Evolutionary conservation across 2,329 filamentous ascomycete species (phyloP), one percentile per base, ranked within the genome.

Genomic region (Fusarium protoensiforme): DNA sequence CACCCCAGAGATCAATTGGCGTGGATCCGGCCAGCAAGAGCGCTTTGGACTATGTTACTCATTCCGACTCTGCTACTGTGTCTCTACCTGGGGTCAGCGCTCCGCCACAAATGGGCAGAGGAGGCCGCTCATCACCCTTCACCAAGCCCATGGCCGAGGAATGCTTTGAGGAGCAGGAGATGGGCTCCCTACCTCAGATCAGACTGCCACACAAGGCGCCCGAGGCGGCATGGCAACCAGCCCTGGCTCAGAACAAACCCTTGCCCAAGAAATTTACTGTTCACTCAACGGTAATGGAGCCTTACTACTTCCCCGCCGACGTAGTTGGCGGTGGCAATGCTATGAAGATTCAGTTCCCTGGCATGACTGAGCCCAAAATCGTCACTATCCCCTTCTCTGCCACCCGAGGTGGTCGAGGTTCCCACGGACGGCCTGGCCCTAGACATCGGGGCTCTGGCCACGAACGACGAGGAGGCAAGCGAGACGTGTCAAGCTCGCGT

Each of bases 101-200:
- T 54, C 61, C 64, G 18, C 60, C 61, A 65, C 62, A 75, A 7
- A 84, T 78, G 20, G 79, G 81, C 31, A 81, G 81, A 38, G 84
- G 85, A 38, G 84, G 85, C 54, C 84, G 63, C 83, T 84, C 56
- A 85, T 86, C 33, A 79, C 67, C 87, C 22, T 86, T 86, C 18
- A 91, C 90, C 5, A 93, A 92, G 78, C 90, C 90, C 56, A 92
- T 94, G 83, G 92, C 93, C 7, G 93, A 94, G 72, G 92, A 93
- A 69, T 94, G 93, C 73, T 95, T 95, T 73, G 93, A 94, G 78
- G 92, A 94, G 78, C 92, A 93, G 77, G 92, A 95, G 80, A 93
- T 93, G 85, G 93, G 93, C 5, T 95, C 93, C 9, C 83, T 94
- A n/a, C 93, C 93, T 0, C 87, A 89, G 24, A 90, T 95, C 27